Conservation (phyloP, 2,329 filamentous ascomycete genomes). For the Biscogniauxia mediterranea region DNA sequence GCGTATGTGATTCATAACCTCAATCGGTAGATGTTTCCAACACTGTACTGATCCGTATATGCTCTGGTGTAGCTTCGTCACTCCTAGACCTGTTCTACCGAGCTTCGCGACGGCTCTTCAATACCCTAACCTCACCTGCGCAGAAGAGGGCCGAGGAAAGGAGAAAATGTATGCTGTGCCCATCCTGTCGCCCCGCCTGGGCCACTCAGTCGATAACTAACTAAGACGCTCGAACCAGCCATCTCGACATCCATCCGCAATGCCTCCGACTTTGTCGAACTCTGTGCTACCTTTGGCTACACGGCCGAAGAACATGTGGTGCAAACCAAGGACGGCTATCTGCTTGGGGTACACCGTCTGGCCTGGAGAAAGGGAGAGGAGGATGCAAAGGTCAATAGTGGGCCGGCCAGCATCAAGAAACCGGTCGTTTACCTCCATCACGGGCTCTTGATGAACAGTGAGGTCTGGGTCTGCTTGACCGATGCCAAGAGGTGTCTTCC, state of each 20-base stretch:
- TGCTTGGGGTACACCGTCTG: slow-evolving; percentile 85
- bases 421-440: slow-evolving; percentile 93
- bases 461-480: slow-evolving; percentile 94
- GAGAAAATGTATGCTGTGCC: slow-evolving; percentile 54
- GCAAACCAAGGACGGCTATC: slow-evolving; percentile 89
- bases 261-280: slow-evolving; percentile 86
- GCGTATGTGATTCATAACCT: slow-evolving; percentile 53
- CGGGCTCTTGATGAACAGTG: slow-evolving; percentile 96
- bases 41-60: slow-evolving; percentile 15
- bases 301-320: slow-evolving; percentile 95
- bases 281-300: slow-evolving; percentile 91
- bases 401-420: slow-evolving; percentile 67
- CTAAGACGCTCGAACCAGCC: slow-evolving; percentile 46
- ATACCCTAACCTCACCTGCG: slow-evolving; percentile 69
- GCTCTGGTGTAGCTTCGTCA: slow-evolving; percentile 58
- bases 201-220: slow-evolving; percentile 58
- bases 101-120: slow-evolving; percentile 79
- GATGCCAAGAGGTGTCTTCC: slow-evolving; percentile 83
- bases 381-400: slow-evolving; percentile 71
- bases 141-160: slow-evolving; percentile 65
- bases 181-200: slow-evolving; percentile 25
- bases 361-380: slow-evolving; percentile 83
- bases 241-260: slow-evolving; percentile 77
- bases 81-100: slow-evolving; percentile 81
- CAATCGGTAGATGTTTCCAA: neutral